Evolutionary conservation across 2,329 filamentous ascomycete genomes (phyloP).

Genomic region (Chaetomiaceae sp.): DNA sequence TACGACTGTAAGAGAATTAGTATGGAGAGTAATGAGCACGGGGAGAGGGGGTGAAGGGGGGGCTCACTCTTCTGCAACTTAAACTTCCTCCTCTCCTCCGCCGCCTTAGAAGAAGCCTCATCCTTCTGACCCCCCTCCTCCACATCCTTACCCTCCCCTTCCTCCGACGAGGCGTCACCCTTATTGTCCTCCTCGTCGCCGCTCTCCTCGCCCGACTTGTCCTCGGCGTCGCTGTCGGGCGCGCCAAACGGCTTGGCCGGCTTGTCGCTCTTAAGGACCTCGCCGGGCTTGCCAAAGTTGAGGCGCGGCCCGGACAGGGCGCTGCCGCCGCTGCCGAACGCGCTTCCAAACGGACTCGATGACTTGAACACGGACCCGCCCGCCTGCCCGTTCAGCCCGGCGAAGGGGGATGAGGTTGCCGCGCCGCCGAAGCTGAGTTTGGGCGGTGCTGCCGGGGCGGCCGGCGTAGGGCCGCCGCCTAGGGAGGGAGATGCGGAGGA

Average conservation of each 20-base stretch:
- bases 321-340: constrained; percentile 45
- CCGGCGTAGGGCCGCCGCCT: constrained; percentile 34
- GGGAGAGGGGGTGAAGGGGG: too few relatives aligned
- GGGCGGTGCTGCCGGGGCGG: constrained; percentile 32
- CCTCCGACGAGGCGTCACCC: constrained; percentile 42
- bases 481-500: constrained; percentile 39
- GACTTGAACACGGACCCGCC: constrained; percentile 22
- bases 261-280: constrained; percentile 53
- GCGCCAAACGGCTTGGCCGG: constrained; percentile 72
- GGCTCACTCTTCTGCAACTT: constrained; percentile 66
- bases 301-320: constrained; percentile 44
- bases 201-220: constrained; percentile 44
- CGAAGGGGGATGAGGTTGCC: constrained; percentile 43
- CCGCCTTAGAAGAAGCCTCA: constrained; percentile 45
- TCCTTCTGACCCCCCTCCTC: constrained; percentile 50
- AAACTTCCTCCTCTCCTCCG: constrained; percentile 60
- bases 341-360: constrained; percentile 47
- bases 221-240: constrained; percentile 60
- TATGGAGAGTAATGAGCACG: neutral
- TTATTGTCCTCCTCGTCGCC: constrained; percentile 46
- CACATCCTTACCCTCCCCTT: constrained; percentile 51
- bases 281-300: constrained; percentile 65
- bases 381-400: constrained; percentile 34
- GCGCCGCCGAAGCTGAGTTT: constrained; percentile 48
- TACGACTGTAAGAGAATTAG: constrained; percentile 42